Evolutionary conservation across 1,284 basidiomycete species (phyloP), one percentile per base, ranked within the genome.

Genomic region (Sporisorium reilianum): DNA sequence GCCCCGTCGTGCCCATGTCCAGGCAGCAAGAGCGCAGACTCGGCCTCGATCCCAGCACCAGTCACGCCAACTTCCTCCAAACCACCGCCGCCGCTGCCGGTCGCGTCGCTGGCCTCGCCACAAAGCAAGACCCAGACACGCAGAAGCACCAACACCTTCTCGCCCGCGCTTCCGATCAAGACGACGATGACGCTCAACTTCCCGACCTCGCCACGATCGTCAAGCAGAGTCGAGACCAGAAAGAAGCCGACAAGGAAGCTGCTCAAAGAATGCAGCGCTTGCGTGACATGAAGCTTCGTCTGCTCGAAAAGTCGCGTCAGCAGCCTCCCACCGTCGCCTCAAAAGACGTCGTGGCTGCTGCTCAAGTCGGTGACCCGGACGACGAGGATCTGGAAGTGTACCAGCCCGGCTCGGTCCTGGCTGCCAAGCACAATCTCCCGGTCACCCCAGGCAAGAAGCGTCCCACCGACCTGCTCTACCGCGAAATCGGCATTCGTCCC

Each of bases 121-220:
- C 63, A 40, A 64, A 63, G 44, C 56, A 57, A 36, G 54, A 57
- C 11, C 52, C 62, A 6, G 20, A 20, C 11, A 14, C 51, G 18
- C 54, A 58, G 9, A 11, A 18, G 34, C 46, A 62, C n/a, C 30
- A 55, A 1, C 28, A 42, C 7, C 41, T 52, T 28, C 41, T 59
- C 28, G n/a, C 54, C 41, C 22, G 20, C 32, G 55, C 30, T 30
- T n/a, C 18, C 22, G 61, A 62, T 16, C 50, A 64, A 18, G 61
- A 70, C 12, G 61, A 70, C 16, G 71, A 70, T 20, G 65, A 68
- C 32, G 57, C 32, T 2, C 49, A 69, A 6, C 53, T 73, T 18
- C 71, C 71, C 7, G 72, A 70, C 25, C 52, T 75, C 28, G 65
- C 60, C n/a, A 45, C 64, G 7, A 49, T 74, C n/a, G 58, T 74